Evolutionary conservation across 345 rosid genomes (phyloP).

Genomic region (Salix dunnii): DNA sequence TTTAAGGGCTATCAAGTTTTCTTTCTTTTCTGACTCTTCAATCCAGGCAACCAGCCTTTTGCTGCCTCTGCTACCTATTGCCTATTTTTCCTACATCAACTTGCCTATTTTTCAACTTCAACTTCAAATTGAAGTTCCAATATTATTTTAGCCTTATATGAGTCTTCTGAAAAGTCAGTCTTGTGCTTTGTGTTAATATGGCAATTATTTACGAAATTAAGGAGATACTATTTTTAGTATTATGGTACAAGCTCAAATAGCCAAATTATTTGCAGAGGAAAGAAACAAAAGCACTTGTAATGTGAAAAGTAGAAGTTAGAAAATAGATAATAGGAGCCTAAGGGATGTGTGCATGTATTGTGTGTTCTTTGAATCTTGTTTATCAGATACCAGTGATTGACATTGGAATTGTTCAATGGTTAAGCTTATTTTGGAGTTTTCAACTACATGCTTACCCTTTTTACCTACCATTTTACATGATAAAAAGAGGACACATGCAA

Average conservation of each 20-base stretch:
- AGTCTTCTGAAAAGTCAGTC: neutral
- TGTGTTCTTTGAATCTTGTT: neutral
- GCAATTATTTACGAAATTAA: neutral
- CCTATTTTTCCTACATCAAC: neutral
- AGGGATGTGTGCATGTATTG: neutral
- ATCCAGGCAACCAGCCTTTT: no score
- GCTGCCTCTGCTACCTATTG: no score
- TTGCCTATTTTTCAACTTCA: neutral
- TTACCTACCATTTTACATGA: neutral
- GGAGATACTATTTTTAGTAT: neutral
- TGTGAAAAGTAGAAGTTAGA: neutral
- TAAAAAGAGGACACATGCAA: constrained; percentile 1
- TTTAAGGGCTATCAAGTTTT: no score
- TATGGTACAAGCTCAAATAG: neutral
- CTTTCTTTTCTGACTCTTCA: no score
- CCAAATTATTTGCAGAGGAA: neutral
- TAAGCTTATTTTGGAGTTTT: neutral
- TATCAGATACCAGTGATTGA: neutral
- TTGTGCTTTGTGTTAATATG: neutral
- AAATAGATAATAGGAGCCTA: neutral
- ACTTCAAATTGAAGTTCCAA: neutral
- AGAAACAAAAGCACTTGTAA: neutral
- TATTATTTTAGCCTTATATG: neutral
- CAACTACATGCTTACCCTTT: neutral
- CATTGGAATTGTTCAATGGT: neutral